phyloP scores from a whole-genome alignment of 768 basidiomycete species.

The Pholiota conissans region DNA sequence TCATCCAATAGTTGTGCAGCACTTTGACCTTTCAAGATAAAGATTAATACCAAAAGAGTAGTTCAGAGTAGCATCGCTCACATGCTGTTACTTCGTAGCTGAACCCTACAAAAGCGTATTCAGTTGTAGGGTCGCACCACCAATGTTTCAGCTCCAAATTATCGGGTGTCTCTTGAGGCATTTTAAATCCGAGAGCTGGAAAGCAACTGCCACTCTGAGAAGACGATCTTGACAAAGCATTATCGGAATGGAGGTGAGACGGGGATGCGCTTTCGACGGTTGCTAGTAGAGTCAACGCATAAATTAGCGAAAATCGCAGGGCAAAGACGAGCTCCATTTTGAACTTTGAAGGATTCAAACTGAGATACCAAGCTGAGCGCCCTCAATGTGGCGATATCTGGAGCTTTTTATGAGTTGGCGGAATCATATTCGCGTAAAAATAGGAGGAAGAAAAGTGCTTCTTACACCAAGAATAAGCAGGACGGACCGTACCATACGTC shows the following conservation, averaged over 20 bases:
- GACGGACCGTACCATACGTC: background rate
- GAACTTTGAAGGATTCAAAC: background rate
- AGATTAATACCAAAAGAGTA: too few species aligned
- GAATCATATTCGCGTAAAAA: background rate
- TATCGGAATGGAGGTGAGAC: background rate
- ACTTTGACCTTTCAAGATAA: constrained; percentile 44
- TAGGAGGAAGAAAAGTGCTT: background rate
- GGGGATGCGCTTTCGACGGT: background rate
- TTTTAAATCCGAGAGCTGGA: constrained; percentile 42
- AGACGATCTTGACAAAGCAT: too few species aligned
- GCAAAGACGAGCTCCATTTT: background rate
- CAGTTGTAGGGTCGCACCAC: constrained; percentile 56
- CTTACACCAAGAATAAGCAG: background rate
- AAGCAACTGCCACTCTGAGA: constrained; percentile 20
- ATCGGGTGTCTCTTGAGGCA: constrained; percentile 41
- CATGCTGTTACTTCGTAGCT: constrained; percentile 63
- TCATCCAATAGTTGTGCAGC: constrained; percentile 39
- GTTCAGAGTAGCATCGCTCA: constrained; percentile 29
- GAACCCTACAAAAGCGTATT: constrained; percentile 67
- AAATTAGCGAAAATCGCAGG: background rate
- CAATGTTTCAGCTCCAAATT: constrained; percentile 32
- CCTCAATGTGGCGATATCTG: background rate
- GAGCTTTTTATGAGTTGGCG: background rate
- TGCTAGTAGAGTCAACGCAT: background rate
- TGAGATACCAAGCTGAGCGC: background rate